phyloP scores from a whole-genome alignment of 1,284 basidiomycete species.

The Fomitopsis betulina region DNA sequence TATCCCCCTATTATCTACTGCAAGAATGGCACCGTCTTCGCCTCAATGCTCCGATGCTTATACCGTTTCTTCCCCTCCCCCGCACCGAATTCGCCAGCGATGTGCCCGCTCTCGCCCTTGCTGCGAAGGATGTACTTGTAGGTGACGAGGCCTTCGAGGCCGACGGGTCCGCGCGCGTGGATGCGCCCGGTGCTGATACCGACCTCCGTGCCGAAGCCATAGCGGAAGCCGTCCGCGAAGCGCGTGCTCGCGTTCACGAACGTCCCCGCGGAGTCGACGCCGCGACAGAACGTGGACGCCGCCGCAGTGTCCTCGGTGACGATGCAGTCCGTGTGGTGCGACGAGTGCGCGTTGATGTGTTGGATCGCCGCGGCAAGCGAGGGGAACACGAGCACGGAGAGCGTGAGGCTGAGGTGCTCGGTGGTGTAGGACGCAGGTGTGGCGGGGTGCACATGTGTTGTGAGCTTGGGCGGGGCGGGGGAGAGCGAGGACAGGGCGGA shows the following conservation, averaged over 20 bases:
- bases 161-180: slow-evolving; percentile 95
- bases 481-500: slow-evolving; percentile 39
- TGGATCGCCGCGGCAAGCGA: slow-evolving; percentile 72
- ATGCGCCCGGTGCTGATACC: slow-evolving; percentile 97
- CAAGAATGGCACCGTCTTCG: slow-evolving; percentile 48
- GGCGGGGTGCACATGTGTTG: slow-evolving; percentile 48
- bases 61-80: slow-evolving; percentile 73
- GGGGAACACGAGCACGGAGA: slow-evolving; percentile 76
- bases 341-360: slow-evolving; percentile 92
- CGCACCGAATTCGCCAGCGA: slow-evolving; percentile 75
- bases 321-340: slow-evolving; percentile 94
- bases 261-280: slow-evolving; percentile 89
- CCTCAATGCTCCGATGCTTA: slow-evolving; percentile 60
- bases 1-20: neutral
- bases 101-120: slow-evolving; percentile 65
- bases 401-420: slow-evolving; percentile 83
- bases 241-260: slow-evolving; percentile 95
- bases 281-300: slow-evolving; percentile 77
- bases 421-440: slow-evolving; percentile 69
- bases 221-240: slow-evolving; percentile 96
- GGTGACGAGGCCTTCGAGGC: slow-evolving; percentile 89
- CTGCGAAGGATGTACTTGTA: slow-evolving; percentile 93
- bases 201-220: slow-evolving; percentile 97
- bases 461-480: slow-evolving; percentile 31
- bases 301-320: slow-evolving; percentile 74